Conservation (phyloP, 805 yeast genomes). For the Candida ulmi region DNA sequence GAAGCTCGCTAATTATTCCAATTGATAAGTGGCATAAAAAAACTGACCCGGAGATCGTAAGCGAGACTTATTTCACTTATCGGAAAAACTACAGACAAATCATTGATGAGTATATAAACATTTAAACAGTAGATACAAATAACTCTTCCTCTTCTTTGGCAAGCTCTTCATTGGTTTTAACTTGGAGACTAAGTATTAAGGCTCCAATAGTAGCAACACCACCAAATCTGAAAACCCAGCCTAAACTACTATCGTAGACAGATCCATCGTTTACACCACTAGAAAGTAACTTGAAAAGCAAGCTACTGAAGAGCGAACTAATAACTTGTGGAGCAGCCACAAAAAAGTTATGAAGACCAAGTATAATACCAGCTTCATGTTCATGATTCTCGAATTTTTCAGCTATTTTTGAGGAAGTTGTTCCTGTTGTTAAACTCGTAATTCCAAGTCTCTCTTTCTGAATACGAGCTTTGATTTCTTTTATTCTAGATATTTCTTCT, state of each 20-base stretch:
- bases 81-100: too few species aligned
- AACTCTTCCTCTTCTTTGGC: constrained; percentile 25
- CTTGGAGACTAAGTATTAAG: constrained; percentile 31
- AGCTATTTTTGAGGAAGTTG: constrained; percentile 12
- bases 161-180: constrained; percentile 36
- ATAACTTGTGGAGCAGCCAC: constrained; percentile 54
- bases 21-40: too few species aligned
- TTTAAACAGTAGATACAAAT: background rate
- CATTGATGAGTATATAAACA: too few species aligned
- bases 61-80: too few species aligned
- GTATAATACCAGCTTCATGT: constrained; percentile 49
- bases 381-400: constrained; percentile 35
- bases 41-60: background rate
- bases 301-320: constrained; percentile 42
- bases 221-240: constrained; percentile 54
- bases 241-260: constrained; percentile 37
- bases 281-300: constrained; percentile 37
- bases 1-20: background rate
- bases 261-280: constrained; percentile 17
- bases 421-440: background rate
- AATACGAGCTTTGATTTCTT: constrained; percentile 35
- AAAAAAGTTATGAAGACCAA: constrained; percentile 54
- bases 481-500: constrained; percentile 48
- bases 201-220: constrained; percentile 48
- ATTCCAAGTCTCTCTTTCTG: constrained; percentile 11